These are phyloP conservation scores for Raphanus raphanistrum DNA, from an alignment of 345 rosid genomes.

Conservation along the genomic window DNA sequence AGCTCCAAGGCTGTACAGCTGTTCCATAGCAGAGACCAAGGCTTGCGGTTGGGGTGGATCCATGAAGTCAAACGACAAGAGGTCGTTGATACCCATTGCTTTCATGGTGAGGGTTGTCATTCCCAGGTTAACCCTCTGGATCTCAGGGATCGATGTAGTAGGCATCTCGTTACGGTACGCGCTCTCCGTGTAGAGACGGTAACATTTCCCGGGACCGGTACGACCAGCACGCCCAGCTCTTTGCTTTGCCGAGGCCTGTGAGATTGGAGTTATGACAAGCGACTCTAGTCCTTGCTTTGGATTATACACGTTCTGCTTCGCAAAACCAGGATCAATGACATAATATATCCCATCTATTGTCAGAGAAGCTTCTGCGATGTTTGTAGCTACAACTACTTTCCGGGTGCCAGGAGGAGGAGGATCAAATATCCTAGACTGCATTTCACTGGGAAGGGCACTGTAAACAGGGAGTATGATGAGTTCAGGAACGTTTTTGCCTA, in stretches of 20 bases:
- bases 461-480: conserved; percentile 81
- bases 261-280: conserved; percentile 73
- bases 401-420: conserved; percentile 80
- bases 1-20: conserved; percentile 79
- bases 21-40: conserved; percentile 87
- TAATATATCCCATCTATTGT: conserved; percentile 77
- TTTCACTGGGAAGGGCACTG: conserved; percentile 84
- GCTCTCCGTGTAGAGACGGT: conserved; percentile 73
- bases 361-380: conserved; percentile 80
- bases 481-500: conserved; percentile 71
- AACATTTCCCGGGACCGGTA: conserved; percentile 87
- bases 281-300: conserved; percentile 82
- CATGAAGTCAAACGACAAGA: conserved; percentile 44
- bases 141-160: conserved; percentile 77
- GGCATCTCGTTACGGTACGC: conserved; percentile 61
- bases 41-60: conserved; percentile 60
- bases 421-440: conserved; percentile 85
- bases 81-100: conserved; percentile 91
- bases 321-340: conserved; percentile 86
- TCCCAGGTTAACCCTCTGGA: conserved; percentile 88
- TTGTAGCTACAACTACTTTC: conserved; percentile 86
- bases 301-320: conserved; percentile 76
- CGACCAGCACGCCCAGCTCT: conserved; percentile 89
- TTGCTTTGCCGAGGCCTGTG: conserved; percentile 85
- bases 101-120: conserved; percentile 63